Base-by-base conservation (phyloP, 2,329 filamentous ascomycete genomes). In the Alternaria burnsii region DNA sequence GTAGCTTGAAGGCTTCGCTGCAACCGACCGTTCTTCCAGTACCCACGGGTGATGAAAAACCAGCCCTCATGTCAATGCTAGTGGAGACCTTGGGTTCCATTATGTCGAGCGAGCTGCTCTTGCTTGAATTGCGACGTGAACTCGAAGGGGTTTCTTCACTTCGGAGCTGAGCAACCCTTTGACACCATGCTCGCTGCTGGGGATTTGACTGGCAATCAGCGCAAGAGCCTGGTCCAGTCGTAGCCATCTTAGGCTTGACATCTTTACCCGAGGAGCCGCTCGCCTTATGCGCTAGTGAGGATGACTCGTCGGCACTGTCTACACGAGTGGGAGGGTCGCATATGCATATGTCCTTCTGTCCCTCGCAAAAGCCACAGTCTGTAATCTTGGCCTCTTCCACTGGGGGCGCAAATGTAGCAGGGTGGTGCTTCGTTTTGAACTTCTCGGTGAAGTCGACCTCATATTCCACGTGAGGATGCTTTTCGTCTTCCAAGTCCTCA, bases 371-470 rank as follows among this genome's bases (percentile, higher is more conserved):
- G 22, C 76, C 76, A 53, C 76, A 78, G 10, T 66, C 68, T 20
- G 71, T 46, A 24, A 54, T 43, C 38, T 59, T 59, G 58, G 52
- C 70, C 63, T 34, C 69, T 51, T 30, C 67, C 54, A 28, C 62
- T 56, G 10, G 66, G 58, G 55, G 46, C 24, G 73, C 50, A 44
- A 76, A 72, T 9, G 66, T 55, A 12, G 69, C 69, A 8, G 71
- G 68, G 9, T 67, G 62, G 14, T 41, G 26, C 16, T 51, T 41
- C 24, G 22, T 36, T 16, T 46, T 5, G 50, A 71, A 75, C 18
- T 68, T 68, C 10, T 66, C 53, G 26, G 76, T 79, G 62, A 78
- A 78, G 52, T 79, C 76, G 22, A 74, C 76, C 56, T 78, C 76
- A 46, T 61, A 18, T 46, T 63, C 42, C 58, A 48, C 50, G 34